Evolutionary conservation across 75 land plant species (phyloP).

Genomic region (Cupressus sempervirens): DNA sequence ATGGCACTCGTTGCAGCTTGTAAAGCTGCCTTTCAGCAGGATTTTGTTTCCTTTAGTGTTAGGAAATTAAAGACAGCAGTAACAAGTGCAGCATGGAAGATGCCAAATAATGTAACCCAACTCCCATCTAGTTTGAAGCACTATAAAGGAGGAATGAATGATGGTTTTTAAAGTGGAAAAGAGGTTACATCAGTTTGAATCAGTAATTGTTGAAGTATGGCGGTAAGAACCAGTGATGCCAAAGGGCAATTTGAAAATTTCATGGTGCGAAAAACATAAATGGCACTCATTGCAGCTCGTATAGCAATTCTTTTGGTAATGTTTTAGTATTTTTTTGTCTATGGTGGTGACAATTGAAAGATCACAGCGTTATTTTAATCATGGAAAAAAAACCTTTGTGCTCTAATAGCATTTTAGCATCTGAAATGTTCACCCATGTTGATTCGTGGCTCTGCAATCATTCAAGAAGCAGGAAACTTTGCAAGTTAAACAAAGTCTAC

Average conservation of each 20-base stretch:
- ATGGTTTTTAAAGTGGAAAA: background rate
- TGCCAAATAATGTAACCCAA: background rate
- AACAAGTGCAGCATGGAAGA: background rate
- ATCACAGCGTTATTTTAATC: background rate
- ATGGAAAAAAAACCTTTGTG: background rate
- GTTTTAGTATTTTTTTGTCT: background rate
- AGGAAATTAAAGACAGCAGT: too few species aligned
- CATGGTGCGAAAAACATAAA: background rate
- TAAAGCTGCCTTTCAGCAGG: too few species aligned
- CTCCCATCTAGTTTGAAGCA: background rate
- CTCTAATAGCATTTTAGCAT: background rate
- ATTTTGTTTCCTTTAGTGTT: too few species aligned
- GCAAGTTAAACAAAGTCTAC: background rate
- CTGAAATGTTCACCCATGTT: background rate
- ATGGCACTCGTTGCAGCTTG: too few species aligned
- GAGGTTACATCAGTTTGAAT: background rate
- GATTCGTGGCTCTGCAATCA: background rate
- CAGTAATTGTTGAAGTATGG: background rate
- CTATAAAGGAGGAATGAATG: background rate
- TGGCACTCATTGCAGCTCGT: background rate
- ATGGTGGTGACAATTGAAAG: background rate
- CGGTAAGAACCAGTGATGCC: background rate
- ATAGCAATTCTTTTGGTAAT: background rate
- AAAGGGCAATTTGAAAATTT: background rate
- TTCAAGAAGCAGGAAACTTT: background rate